Base-by-base conservation (phyloP, 2,329 filamentous ascomycete genomes). In the Microsporum ferrugineum region DNA sequence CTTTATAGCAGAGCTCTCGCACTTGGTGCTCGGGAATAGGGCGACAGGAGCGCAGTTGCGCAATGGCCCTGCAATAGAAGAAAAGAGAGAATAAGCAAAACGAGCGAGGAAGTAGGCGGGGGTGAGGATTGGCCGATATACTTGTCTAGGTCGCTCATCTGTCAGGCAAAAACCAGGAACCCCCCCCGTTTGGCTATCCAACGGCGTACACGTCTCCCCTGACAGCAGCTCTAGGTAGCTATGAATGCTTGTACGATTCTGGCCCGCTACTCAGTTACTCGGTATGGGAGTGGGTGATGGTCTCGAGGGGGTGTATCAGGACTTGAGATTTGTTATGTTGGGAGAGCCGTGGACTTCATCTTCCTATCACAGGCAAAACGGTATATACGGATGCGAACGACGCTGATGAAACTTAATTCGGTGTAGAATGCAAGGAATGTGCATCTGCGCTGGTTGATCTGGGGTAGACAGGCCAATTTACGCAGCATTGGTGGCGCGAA, bases 11-110 rank as follows among this genome's bases (percentile, higher is more conserved):
- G 68, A 99, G 82, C 77, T 99, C 92, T 72, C 92, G 88, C 64
- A 99, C 95, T 78, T 97, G 89, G 45, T 86, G 82, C 79, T 99
- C 94, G 64, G 94, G 92, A 68, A 99, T 99, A 60, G 92, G 91
- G 64, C 91, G 89, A 77, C 94, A 99, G 72, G 91, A 88, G 79
- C 94, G 90, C 71, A 99, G 82, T 76, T 96, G 91, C 74, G 89
- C 88, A 72, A 99, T 99, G 63, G 91, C 91, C 77, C 92, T 96
- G 17, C 17, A 23, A 23, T 23, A 66, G 27, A 63, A 56, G 60
- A 61, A 17, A 55, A 57, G 38, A 62, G 47, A 38, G 47, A 39
- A 43, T 23, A 17, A 1, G 43, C 10, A 49, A 29, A 45, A 41
- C 27, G 12, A 45, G 14, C 8, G 29, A 59, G 10, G 7, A 53